Conservation (phyloP, 2,329 filamentous ascomycete genomes). For the Penicillium brasilianum region DNA sequence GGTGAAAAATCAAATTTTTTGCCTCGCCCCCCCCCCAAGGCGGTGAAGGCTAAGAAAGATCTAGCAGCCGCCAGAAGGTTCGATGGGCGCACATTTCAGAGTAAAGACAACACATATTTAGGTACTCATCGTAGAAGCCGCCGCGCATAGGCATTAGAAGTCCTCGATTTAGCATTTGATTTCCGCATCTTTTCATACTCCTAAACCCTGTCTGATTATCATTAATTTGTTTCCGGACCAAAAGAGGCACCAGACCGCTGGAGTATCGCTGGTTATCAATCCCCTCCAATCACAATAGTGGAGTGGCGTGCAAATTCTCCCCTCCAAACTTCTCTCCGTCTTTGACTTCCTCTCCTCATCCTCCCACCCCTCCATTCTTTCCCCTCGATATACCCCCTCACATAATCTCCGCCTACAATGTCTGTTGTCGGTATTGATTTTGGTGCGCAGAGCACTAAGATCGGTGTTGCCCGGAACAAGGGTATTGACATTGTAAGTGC, state of each 20-base stretch:
- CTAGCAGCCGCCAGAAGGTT: conserved; percentile 48
- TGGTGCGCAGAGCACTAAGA: conserved; percentile 94
- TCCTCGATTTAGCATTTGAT: not conserved
- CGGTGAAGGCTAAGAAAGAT: conserved; percentile 34
- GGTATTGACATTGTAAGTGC: conserved; percentile 96
- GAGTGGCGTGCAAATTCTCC: conserved; percentile 49
- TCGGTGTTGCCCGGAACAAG: conserved; percentile 96
- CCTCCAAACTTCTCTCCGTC: conserved; percentile 34
- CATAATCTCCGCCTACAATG: conserved; percentile 52
- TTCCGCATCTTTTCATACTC: not conserved
- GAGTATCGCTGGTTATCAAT: conserved; percentile 32
- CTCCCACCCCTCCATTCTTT: conserved; percentile 28
- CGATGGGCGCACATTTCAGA: conserved; percentile 34
- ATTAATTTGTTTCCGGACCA: not conserved
- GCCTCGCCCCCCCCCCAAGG: conserved; percentile 24
- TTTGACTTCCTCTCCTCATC: conserved; percentile 30
- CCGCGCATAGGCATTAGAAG: not conserved
- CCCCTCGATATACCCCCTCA: conserved; percentile 21
- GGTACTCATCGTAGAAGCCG: conserved; percentile 4
- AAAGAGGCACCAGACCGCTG: conserved; percentile 31
- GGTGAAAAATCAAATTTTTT: conserved; percentile 29
- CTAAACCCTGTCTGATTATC: not conserved
- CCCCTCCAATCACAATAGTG: conserved; percentile 41
- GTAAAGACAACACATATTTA: conserved; percentile 24
- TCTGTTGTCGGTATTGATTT: conserved; percentile 83